Conservation (phyloP, 2,329 filamentous ascomycete genomes). For the Stenocarpella maydis region DNA sequence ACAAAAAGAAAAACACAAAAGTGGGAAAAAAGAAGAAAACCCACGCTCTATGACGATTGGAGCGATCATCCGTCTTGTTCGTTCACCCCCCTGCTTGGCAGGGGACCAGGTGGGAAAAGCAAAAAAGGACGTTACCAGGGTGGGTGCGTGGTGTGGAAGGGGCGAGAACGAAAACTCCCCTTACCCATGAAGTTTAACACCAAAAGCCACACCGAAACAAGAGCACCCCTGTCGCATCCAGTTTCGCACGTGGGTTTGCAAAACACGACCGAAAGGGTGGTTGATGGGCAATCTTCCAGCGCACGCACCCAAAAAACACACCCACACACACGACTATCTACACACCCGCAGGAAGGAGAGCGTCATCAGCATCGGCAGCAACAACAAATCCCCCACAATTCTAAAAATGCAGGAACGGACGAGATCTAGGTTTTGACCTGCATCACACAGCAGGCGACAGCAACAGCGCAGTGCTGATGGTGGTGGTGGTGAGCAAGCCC, state of each 20-base stretch:
- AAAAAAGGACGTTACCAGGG: conserved; percentile 16
- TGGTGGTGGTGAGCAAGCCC: conserved; percentile 17
- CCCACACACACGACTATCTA: neutral
- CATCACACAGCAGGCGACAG: conserved; percentile 24
- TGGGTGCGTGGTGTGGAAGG: neutral
- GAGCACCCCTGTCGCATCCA: neutral
- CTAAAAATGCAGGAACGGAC: neutral
- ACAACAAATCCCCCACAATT: conserved; percentile 22
- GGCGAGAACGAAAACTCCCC: conserved; percentile 34
- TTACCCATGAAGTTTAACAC: conserved; percentile 31
- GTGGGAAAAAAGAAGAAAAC: conserved; percentile 7
- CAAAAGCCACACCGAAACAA: conserved; percentile 9
- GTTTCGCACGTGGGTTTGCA: conserved; percentile 8
- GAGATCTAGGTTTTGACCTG: conserved; percentile 27
- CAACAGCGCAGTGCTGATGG: neutral
- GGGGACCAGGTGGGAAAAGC: conserved; percentile 31
- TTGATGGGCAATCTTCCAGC: neutral
- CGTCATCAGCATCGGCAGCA: neutral
- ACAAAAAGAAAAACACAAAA: neutral
- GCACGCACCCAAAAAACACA: neutral
- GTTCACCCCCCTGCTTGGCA: neutral
- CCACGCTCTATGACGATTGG: conserved; percentile 19
- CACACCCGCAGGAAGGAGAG: neutral
- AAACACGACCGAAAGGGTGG: conserved; percentile 16
- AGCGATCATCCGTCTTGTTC: conserved; percentile 6